Evolutionary conservation across 2,329 filamentous ascomycete genomes (phyloP).

Genomic region (Arthrobotrys sphaeroides): DNA sequence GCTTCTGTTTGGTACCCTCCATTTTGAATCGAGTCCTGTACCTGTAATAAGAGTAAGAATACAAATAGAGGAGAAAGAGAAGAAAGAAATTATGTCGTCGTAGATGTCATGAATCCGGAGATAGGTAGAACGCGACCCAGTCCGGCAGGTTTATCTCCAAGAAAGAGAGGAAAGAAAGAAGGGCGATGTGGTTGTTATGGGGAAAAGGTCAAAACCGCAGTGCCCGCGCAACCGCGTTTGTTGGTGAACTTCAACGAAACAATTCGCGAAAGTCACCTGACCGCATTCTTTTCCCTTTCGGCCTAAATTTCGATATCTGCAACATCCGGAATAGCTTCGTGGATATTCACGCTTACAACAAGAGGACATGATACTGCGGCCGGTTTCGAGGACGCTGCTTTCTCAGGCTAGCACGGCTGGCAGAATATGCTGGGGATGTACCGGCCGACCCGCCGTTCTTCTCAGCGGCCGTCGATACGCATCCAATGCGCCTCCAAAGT

Average conservation of each 20-base stretch:
- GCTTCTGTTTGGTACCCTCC: conserved; percentile 38
- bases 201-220: not conserved
- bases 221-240: conserved; percentile 24
- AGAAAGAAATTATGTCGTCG: not conserved
- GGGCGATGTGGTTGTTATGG: conserved; percentile 14
- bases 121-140: conserved; percentile 1
- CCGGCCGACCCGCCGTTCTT: not conserved
- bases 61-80: not conserved
- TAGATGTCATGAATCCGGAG: conserved; percentile 13
- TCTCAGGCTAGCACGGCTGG: not conserved
- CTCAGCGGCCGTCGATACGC: conserved; percentile 26
- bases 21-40: not conserved
- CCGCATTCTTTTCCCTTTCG: conserved; percentile 17
- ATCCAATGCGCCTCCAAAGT: conserved; percentile 18
- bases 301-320: conserved; percentile 11
- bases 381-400: conserved; percentile 13
- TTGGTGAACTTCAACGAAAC: conserved; percentile 10
- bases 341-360: not conserved
- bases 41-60: not conserved
- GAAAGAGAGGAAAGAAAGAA: not conserved
- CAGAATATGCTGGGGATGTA: conserved; percentile 31
- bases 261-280: conserved; percentile 45
- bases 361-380: conserved; percentile 40
- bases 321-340: too few relatives aligned
- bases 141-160: not conserved